Conservation (phyloP, 2,329 filamentous ascomycete genomes). For the Pseudocercospora eumusae region DNA sequence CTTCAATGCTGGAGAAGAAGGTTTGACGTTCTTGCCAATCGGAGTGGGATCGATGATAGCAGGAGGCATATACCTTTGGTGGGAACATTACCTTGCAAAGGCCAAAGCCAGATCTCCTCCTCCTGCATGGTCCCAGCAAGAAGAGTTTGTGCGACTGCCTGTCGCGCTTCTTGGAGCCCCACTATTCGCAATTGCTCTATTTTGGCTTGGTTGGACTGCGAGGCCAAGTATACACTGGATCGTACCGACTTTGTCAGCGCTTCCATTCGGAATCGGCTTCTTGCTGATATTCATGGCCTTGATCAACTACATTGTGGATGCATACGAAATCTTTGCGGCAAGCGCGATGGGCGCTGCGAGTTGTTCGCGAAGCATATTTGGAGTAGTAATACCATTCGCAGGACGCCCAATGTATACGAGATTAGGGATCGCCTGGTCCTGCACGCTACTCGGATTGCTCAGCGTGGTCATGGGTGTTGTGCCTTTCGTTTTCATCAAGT, state of each 20-base stretch:
- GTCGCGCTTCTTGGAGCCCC: conserved; percentile 61
- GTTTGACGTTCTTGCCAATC: conserved; percentile 69
- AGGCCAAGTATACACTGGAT: conserved; percentile 46
- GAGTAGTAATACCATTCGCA: conserved; percentile 58
- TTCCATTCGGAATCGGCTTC: conserved; percentile 55
- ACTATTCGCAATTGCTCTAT: conserved; percentile 46
- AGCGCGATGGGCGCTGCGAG: conserved; percentile 81
- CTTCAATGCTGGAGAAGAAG: conserved; percentile 64
- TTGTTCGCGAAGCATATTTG: conserved; percentile 76
- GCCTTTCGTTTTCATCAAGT: conserved; percentile 61
- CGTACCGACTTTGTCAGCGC: conserved; percentile 51
- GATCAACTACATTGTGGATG: conserved; percentile 63
- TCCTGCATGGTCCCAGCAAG: conserved; percentile 60
- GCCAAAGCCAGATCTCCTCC: conserved; percentile 47
- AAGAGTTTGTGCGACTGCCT: conserved; percentile 70
- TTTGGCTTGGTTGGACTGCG: conserved; percentile 63
- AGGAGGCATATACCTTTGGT: conserved; percentile 63
- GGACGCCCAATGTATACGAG: conserved; percentile 62
- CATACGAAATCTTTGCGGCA: conserved; percentile 74
- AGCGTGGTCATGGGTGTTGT: conserved; percentile 55
- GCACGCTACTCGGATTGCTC: conserved; percentile 53
- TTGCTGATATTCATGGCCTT: conserved; percentile 55
- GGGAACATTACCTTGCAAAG: conserved; percentile 61
- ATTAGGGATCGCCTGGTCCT: conserved; percentile 70
- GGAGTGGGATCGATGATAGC: conserved; percentile 63